These are phyloP conservation scores for Fusarium newnesense DNA, from an alignment of 2,329 filamentous ascomycete species.

Conservation along the genomic window DNA sequence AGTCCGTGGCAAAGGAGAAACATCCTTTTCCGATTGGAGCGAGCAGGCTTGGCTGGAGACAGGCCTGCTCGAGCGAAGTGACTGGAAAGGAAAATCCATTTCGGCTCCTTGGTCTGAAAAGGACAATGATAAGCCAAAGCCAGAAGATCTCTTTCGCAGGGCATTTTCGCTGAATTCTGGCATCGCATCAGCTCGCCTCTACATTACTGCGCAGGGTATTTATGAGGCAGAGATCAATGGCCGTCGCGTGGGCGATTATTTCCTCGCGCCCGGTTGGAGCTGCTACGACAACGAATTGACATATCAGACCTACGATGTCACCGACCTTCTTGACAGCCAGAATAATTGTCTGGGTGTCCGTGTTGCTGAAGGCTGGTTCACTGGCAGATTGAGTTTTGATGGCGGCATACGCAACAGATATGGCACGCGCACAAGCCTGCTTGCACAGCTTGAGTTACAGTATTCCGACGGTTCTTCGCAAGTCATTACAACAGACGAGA, in stretches of 20 bases:
- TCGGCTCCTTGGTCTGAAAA: constrained; percentile 34
- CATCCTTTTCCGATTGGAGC: constrained; percentile 19
- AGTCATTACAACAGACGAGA: constrained; percentile 49
- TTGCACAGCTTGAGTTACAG: constrained; percentile 53
- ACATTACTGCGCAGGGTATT: constrained; percentile 58
- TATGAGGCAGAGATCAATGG: constrained; percentile 58
- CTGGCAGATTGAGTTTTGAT: constrained; percentile 49
- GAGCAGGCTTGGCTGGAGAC: constrained; percentile 20
- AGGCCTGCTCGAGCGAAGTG: constrained; percentile 18
- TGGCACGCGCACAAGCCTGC: constrained; percentile 52
- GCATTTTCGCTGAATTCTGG: neutral
- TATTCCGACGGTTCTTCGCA: constrained; percentile 46
- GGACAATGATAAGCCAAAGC: constrained; percentile 21
- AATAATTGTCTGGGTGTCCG: constrained; percentile 34
- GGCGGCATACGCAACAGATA: constrained; percentile 46
- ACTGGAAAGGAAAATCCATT: constrained; percentile 26
- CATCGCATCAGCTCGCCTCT: constrained; percentile 45
- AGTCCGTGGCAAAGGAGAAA: constrained; percentile 13
- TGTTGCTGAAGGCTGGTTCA: constrained; percentile 63
- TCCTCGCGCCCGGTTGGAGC: constrained; percentile 63
- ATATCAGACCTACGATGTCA: constrained; percentile 66
- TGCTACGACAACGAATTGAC: constrained; percentile 58
- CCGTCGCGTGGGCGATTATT: constrained; percentile 52
- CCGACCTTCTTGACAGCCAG: constrained; percentile 46
- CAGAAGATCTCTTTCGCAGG: constrained; percentile 33